Percentiles rank a stretch among this genome's conserved stretches.
Conservation (phyloP, 176 grass and related monocot genomes). For the Musa itinerans region DNA sequence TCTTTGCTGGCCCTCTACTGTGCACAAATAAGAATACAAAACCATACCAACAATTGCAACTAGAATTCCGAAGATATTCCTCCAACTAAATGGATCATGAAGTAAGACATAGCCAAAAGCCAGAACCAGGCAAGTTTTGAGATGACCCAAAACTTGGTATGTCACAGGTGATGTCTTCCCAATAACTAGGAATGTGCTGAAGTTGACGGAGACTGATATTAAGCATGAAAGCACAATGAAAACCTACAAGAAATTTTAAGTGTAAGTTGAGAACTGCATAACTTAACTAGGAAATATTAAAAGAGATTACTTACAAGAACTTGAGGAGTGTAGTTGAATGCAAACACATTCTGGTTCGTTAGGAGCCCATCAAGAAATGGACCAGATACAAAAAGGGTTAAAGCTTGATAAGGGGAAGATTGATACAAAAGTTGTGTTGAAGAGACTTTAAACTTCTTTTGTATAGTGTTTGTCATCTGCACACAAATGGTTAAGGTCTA, state of each 20-base stretch:
- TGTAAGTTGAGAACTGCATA: conserved; percentile 3
- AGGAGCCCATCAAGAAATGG: conserved; percentile 32
- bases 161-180: conserved; percentile 90
- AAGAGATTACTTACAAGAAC: conserved; percentile 19
- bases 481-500: conserved; percentile 20
- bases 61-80: conserved; percentile 84
- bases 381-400: conserved; percentile 20
- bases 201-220: conserved; percentile 87
- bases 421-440: conserved; percentile 27
- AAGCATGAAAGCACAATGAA: conserved; percentile 80
- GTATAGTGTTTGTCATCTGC: conserved; percentile 31
- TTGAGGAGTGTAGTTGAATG: conserved; percentile 27
- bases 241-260: conserved; percentile 41
- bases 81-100: conserved; percentile 88
- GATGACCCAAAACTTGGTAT: conserved; percentile 88
- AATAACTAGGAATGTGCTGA: conserved; percentile 85
- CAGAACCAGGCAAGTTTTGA: conserved; percentile 88
- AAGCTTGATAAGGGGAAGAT: conserved; percentile 21
- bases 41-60: conserved; percentile 78
- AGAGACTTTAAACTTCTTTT: conserved; percentile 31
- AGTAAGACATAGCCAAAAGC: conserved; percentile 79
- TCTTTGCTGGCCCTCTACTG: conserved; percentile 49
- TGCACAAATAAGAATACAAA: conserved; percentile 72
- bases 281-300: neutral
- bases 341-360: conserved; percentile 26